Percentiles rank a stretch among this genome's conserved stretches.
Conservation (phyloP, 768 basidiomycete genomes). For the Dacryopinax primogenitus region DNA sequence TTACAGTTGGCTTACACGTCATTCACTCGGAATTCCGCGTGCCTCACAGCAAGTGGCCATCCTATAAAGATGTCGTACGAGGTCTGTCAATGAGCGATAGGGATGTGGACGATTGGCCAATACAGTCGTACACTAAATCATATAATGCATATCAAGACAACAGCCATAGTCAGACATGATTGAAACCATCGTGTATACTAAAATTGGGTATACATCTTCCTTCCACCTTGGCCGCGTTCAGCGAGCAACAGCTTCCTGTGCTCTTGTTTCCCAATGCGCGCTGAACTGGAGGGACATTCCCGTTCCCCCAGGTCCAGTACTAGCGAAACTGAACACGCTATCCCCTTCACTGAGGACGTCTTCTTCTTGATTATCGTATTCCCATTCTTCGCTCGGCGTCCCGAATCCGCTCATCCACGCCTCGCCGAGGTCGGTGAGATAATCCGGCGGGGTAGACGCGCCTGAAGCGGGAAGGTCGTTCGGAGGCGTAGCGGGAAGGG, state of each 20-base stretch:
- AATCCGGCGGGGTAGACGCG: neutral
- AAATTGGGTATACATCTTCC: neutral
- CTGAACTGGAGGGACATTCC: neutral
- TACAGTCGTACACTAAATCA: too few relatives aligned
- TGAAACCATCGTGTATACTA: neutral
- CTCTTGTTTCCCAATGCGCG: neutral
- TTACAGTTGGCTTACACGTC: too few relatives aligned
- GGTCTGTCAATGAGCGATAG: too few relatives aligned
- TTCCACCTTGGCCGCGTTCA: neutral
- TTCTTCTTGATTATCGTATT: neutral
- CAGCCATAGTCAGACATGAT: neutral
- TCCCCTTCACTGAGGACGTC: conserved; percentile 1
- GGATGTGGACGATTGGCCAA: too few relatives aligned
- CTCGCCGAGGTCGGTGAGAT: neutral
- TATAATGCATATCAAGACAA: too few relatives aligned
- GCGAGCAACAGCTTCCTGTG: neutral
- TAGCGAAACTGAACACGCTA: neutral
- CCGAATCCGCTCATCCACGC: neutral
- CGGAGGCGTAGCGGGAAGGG: neutral
- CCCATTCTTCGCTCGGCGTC: conserved; percentile 1
- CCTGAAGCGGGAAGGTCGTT: neutral
- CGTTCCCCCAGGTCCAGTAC: neutral
- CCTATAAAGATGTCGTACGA: too few relatives aligned
- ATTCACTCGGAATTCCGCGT: too few relatives aligned
- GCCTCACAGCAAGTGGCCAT: too few relatives aligned